These are phyloP conservation scores for Crithidia acanthocephali DNA, from an alignment of 208 protist genomes.

Conservation along the genomic window DNA sequence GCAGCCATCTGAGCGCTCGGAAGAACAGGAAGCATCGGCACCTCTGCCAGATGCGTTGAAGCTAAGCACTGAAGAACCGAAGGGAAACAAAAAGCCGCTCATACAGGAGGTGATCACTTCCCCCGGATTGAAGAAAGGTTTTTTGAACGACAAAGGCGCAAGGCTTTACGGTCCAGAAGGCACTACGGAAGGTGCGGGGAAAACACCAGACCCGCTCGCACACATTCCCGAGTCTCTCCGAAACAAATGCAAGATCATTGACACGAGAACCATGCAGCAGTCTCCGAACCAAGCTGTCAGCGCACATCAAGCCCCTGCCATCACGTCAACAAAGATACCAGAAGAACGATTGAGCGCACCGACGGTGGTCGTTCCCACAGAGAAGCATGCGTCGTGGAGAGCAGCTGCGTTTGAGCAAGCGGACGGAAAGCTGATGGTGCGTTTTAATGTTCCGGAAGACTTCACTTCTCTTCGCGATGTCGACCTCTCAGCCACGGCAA, in stretches of 20 bases:
- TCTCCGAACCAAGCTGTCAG: background rate
- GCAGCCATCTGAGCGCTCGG: slow-evolving; percentile 2
- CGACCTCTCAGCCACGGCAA: slow-evolving; percentile 48
- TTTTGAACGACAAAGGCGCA: slow-evolving; percentile 41
- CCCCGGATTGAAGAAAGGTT: slow-evolving; percentile 74
- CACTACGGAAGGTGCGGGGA: slow-evolving; percentile 57
- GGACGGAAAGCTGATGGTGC: slow-evolving; percentile 31
- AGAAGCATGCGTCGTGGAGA: slow-evolving; percentile 22
- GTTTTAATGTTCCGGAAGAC: slow-evolving; percentile 37
- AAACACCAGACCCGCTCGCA: slow-evolving; percentile 55
- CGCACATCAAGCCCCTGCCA: background rate
- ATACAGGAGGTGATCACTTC: slow-evolving; percentile 62
- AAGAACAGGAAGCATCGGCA: background rate
- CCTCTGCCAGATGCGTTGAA: slow-evolving; percentile 28
- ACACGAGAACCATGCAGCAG: slow-evolving; percentile 38
- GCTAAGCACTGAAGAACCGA: background rate
- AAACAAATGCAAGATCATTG: slow-evolving; percentile 79
- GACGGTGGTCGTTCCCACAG: too few species aligned
- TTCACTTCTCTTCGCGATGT: slow-evolving; percentile 62
- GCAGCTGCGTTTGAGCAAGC: slow-evolving; percentile 19
- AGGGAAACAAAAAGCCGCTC: slow-evolving; percentile 38
- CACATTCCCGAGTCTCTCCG: slow-evolving; percentile 79
- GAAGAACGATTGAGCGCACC: background rate
- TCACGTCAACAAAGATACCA: background rate
- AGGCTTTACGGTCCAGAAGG: slow-evolving; percentile 67